Evolutionary conservation across 495 filamentous ascomycete genomes (phyloP).

Genomic region (Emericellopsis terricola): DNA sequence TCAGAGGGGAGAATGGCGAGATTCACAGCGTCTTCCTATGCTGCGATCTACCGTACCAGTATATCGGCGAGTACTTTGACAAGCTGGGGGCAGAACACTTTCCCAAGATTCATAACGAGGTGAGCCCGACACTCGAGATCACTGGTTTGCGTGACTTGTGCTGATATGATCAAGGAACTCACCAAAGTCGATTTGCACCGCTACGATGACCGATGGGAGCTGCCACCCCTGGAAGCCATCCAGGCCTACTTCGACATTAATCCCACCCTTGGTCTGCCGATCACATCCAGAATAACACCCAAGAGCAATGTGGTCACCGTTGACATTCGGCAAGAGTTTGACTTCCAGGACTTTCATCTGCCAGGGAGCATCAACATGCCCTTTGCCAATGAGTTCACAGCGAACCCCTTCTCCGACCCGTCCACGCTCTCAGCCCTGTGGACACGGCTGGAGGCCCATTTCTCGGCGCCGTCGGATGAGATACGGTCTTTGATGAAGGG

Average conservation of each 20-base stretch:
- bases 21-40: slow-evolving; percentile 41
- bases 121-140: slow-evolving; percentile 11
- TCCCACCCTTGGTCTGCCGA: neutral
- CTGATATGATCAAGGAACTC: slow-evolving; percentile 22
- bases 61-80: slow-evolving; percentile 39
- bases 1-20: slow-evolving; percentile 24
- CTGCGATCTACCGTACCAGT: slow-evolving; percentile 46
- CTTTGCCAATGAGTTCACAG: slow-evolving; percentile 12
- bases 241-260: slow-evolving; percentile 13
- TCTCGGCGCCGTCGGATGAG: slow-evolving; percentile 13
- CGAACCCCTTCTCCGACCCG: slow-evolving; percentile 27
- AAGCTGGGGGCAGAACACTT: slow-evolving; percentile 33
- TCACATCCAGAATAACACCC: slow-evolving; percentile 3
- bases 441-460: slow-evolving; percentile 19
- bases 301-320: slow-evolving; percentile 15
- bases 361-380: slow-evolving; percentile 28
- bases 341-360: slow-evolving; percentile 26
- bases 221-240: slow-evolving; percentile 18
- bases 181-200: slow-evolving; percentile 31
- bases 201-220: slow-evolving; percentile 36
- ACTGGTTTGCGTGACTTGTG: neutral
- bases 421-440: slow-evolving; percentile 25
- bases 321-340: slow-evolving; percentile 20
- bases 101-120: slow-evolving; percentile 37
- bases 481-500: slow-evolving; percentile 10